These are phyloP conservation scores for Neospermospora avenae DNA, from an alignment of 2,329 filamentous ascomycete genomes.

Conservation along the genomic window DNA sequence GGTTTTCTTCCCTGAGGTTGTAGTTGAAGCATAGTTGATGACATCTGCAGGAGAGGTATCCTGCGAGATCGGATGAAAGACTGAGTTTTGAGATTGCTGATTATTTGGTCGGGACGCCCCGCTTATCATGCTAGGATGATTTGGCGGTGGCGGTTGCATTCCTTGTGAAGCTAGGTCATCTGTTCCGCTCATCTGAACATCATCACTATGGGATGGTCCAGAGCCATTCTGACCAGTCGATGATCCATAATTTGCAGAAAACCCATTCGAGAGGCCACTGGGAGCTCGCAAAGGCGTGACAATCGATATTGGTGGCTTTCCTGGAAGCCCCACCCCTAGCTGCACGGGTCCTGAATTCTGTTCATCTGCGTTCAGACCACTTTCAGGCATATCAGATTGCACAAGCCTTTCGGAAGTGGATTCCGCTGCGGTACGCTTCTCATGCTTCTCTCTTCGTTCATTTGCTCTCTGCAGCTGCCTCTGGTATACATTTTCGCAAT, in stretches of 20 bases:
- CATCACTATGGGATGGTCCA: slow-evolving; percentile 40
- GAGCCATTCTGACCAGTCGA: slow-evolving; percentile 31
- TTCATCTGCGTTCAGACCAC: slow-evolving; percentile 41
- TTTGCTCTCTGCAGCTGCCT: slow-evolving; percentile 65
- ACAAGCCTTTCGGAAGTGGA: slow-evolving; percentile 34
- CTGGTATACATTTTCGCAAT: slow-evolving; percentile 80
- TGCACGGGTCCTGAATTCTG: slow-evolving; percentile 51
- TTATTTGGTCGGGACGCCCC: slow-evolving; percentile 48
- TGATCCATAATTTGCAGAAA: slow-evolving; percentile 43
- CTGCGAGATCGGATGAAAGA: slow-evolving; percentile 53
- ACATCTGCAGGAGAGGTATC: slow-evolving; percentile 57
- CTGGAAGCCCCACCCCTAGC: slow-evolving; percentile 63
- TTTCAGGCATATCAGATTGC: slow-evolving; percentile 46
- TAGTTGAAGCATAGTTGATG: slow-evolving; percentile 86
- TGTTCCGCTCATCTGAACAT: slow-evolving; percentile 60
- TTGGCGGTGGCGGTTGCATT: slow-evolving; percentile 51
- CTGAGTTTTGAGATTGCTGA: slow-evolving; percentile 58
- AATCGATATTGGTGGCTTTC: slow-evolving; percentile 36
- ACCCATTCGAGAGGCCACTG: slow-evolving; percentile 58
- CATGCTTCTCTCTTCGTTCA: slow-evolving; percentile 56
- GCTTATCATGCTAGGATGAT: slow-evolving; percentile 39
- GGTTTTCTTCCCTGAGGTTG: slow-evolving; percentile 77
- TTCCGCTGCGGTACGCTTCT: slow-evolving; percentile 42
- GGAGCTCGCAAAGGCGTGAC: slow-evolving; percentile 42
- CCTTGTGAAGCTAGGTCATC: slow-evolving; percentile 43